These are phyloP conservation scores for Pisolithus thermaeus DNA, from an alignment of 1,284 basidiomycete genomes.

Conservation along the genomic window DNA sequence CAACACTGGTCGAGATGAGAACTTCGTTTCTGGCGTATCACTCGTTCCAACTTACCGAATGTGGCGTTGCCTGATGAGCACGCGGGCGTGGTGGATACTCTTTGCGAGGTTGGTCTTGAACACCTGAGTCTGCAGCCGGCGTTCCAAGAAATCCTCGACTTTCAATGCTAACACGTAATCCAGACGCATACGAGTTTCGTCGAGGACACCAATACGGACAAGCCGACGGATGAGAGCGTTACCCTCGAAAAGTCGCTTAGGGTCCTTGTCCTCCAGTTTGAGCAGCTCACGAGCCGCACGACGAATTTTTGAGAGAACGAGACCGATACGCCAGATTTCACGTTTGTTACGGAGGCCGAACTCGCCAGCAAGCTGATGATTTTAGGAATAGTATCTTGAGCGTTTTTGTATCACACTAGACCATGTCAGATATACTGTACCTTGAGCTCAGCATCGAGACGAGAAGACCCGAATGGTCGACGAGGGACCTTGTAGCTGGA, in stretches of 20 bases:
- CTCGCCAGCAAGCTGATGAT: conserved; percentile 88
- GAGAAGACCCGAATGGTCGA: conserved; percentile 95
- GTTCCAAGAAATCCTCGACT: conserved; percentile 99
- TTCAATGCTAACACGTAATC: conserved; percentile 99
- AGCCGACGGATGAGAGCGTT: conserved; percentile 99
- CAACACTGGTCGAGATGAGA: conserved; percentile 56
- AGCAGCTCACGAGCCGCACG: conserved; percentile 99
- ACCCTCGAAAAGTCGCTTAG: conserved; percentile 99
- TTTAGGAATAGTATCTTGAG: not conserved
- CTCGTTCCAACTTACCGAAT: conserved; percentile 61
- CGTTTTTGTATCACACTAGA: not conserved
- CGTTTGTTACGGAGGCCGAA: conserved; percentile 99
- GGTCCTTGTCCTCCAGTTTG: conserved; percentile 99
- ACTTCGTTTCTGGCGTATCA: no score
- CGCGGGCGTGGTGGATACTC: conserved; percentile 98
- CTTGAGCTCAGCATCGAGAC: conserved; percentile 99
- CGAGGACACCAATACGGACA: conserved; percentile 99
- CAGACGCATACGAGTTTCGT: conserved; percentile 98
- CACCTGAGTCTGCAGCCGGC: conserved; percentile 98
- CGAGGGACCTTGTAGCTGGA: conserved; percentile 95
- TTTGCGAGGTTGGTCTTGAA: conserved; percentile 99
- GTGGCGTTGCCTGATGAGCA: conserved; percentile 95
- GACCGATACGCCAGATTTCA: conserved; percentile 99
- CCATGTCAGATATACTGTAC: conserved; percentile 36
- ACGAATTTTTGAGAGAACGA: conserved; percentile 98